Evolutionary conservation across 2,329 filamentous ascomycete species (phyloP).

Genomic region (Lachnellula willkommii): DNA sequence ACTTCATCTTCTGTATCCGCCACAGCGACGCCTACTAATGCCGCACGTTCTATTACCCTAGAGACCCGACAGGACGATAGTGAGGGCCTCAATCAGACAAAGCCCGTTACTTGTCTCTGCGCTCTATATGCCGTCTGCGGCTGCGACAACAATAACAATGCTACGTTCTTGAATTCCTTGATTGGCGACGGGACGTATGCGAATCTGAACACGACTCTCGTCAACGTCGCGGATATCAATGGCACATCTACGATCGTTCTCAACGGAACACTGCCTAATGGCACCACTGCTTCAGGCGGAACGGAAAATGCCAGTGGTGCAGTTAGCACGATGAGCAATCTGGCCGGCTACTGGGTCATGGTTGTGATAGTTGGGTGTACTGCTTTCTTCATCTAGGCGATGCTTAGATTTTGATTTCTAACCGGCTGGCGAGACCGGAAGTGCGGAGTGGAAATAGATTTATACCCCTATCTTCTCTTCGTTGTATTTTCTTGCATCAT

Average conservation of each 20-base stretch:
- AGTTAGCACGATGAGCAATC: background rate
- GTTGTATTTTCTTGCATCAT: no score
- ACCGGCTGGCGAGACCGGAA: no score
- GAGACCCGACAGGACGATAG: constrained; percentile 21
- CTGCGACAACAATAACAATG: constrained; percentile 63
- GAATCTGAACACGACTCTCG: constrained; percentile 54
- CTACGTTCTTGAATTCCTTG: constrained; percentile 54
- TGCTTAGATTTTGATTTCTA: no score
- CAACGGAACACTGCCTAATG: constrained; percentile 70
- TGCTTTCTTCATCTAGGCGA: constrained; percentile 14
- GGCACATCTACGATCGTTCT: constrained; percentile 61
- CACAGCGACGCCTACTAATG: constrained; percentile 38
- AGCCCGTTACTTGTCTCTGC: constrained; percentile 59
- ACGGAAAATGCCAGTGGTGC: constrained; percentile 38
- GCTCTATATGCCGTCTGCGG: constrained; percentile 51
- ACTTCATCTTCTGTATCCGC: constrained; percentile 34
- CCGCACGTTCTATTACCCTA: constrained; percentile 27
- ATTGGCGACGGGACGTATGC: constrained; percentile 60
- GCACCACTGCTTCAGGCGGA: constrained; percentile 50
- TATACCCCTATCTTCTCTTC: no score
- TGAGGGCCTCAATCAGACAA: constrained; percentile 47
- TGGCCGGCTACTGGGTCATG: constrained; percentile 28
- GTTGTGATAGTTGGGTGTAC: constrained; percentile 24
- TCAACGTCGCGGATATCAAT: constrained; percentile 58
- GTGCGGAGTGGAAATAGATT: no score